Conservation (phyloP, 441 rosid species). For the Croton setiger region DNA sequence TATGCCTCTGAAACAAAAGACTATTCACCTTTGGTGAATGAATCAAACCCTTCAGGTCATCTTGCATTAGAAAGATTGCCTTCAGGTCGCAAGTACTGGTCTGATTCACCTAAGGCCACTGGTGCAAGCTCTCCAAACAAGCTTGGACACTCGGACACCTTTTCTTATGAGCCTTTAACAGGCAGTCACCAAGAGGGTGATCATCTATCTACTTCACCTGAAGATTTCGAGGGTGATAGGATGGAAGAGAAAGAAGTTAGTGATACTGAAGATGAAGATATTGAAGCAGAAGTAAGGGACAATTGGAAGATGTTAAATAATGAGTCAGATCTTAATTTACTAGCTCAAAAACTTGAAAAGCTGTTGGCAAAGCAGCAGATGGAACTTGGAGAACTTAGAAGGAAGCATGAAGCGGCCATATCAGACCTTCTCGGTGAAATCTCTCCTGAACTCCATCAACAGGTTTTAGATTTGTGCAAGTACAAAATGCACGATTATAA, state of each 20-base stretch:
- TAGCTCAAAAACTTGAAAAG: constrained; percentile 52
- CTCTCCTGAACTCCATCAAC: constrained; percentile 44
- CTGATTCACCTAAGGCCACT: constrained; percentile 50
- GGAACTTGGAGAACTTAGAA: constrained; percentile 60
- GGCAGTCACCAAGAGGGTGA: constrained; percentile 21
- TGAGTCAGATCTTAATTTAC: constrained; percentile 31
- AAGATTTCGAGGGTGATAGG: constrained; percentile 7
- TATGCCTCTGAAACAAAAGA: constrained; percentile 22
- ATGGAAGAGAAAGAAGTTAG: constrained; percentile 17
- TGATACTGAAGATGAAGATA: constrained; percentile 8
- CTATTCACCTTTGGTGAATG: constrained; percentile 24
- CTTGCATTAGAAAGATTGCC: constrained; percentile 64
- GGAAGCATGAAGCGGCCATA: constrained; percentile 52
- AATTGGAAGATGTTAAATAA: not conserved
- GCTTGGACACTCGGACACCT: constrained; percentile 28
- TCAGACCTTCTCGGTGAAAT: constrained; percentile 51
- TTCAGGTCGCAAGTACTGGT: constrained; percentile 88
- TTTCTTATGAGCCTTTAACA: constrained; percentile 23
- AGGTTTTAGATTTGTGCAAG: constrained; percentile 44
- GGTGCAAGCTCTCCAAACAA: constrained; percentile 38
- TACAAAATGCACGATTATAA: constrained; percentile 28
- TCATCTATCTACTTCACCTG: constrained; percentile 21
- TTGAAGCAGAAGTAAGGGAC: constrained; percentile 13
- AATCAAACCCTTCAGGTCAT: constrained; percentile 27
- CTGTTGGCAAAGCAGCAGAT: constrained; percentile 57